phyloP scores from a whole-genome alignment of 106 monocot species.

The Alisma plantagoaquatica region DNA sequence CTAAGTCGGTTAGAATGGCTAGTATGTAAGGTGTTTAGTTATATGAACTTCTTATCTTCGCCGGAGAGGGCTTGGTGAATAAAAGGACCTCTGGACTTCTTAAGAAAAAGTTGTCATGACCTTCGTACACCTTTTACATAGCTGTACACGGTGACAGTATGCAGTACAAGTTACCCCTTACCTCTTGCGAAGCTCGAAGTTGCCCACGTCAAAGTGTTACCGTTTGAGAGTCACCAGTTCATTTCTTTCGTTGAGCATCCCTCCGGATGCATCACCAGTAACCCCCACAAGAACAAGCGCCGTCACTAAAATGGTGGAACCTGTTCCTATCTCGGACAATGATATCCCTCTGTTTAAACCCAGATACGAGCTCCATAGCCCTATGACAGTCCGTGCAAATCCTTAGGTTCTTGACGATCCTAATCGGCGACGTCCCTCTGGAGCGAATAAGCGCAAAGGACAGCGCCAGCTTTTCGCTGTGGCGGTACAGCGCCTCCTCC shows the following conservation, averaged over 20 bases:
- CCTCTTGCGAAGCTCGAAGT: no score
- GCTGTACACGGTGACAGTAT: no score
- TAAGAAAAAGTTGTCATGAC: no score
- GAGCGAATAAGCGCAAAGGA: conserved; percentile 17
- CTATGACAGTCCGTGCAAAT: conserved; percentile 22
- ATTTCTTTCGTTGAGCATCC: neutral
- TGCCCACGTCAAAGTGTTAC: no score
- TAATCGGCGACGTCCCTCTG: conserved; percentile 4
- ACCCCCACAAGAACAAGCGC: conserved; percentile 18
- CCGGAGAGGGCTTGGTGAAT: no score
- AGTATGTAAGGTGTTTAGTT: no score
- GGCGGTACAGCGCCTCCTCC: conserved; percentile 14
- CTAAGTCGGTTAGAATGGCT: no score
- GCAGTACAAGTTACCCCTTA: no score
- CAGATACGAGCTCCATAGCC: conserved; percentile 21
- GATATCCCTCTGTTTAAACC: conserved; percentile 11
- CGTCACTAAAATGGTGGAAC: conserved; percentile 21
- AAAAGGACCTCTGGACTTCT: no score
- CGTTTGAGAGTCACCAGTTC: neutral
- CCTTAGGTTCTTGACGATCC: conserved; percentile 25
- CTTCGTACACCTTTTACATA: no score
- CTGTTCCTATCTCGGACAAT: conserved; percentile 19
- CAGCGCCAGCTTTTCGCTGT: conserved; percentile 20
- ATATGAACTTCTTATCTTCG: no score
- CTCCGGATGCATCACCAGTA: conserved; percentile 11